Evolutionary conservation across 148 eudicot genomes (phyloP).

Genomic region (Oxyria digyna): DNA sequence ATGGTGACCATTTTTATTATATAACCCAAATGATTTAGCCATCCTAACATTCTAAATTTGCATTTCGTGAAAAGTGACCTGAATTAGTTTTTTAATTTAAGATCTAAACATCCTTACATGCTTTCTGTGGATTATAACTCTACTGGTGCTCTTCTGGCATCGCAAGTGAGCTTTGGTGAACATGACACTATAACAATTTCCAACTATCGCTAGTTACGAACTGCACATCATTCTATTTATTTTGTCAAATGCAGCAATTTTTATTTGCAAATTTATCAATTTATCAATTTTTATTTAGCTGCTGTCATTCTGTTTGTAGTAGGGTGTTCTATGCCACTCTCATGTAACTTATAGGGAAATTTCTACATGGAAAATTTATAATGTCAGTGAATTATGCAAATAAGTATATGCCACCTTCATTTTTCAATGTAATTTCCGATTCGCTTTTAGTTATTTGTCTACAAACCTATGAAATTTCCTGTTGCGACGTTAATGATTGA

Average conservation of each 20-base stretch:
- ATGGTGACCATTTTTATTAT: background rate
- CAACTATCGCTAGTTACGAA: background rate
- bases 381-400: no score
- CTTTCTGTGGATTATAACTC: no score
- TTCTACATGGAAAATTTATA: background rate
- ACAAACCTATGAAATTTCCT: background rate
- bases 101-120: background rate
- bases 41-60: background rate
- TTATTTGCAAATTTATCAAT: background rate
- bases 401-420: no score
- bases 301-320: no score
- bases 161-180: background rate
- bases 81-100: background rate
- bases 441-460: background rate
- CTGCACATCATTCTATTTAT: background rate
- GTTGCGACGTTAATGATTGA: background rate
- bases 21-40: no score
- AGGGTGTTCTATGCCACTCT: background rate
- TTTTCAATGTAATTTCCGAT: no score
- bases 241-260: background rate
- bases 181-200: background rate
- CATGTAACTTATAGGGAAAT: background rate
- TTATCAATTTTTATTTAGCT: no score
- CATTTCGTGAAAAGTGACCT: background rate
- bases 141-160: background rate